Evolutionary conservation across 164 flowering plant genomes (phyloP).

Genomic region (Platanus orientalis): DNA sequence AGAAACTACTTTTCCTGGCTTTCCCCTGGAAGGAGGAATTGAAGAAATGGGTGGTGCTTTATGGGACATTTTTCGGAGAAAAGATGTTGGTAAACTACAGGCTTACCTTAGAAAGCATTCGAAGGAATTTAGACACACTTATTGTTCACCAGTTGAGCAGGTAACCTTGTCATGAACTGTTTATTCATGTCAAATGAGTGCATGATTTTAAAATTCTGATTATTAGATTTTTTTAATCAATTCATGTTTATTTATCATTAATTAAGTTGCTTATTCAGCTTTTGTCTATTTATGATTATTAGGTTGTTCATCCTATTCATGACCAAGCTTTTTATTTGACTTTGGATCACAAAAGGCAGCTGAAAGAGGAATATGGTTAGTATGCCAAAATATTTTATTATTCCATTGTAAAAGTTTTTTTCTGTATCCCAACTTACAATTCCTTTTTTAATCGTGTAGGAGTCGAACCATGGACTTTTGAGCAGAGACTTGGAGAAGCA

Average conservation of each 20-base stretch:
- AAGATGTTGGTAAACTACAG: conserved; percentile 50
- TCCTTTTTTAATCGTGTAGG: conserved; percentile 18
- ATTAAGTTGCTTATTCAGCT: not conserved
- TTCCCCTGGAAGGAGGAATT: conserved; percentile 7
- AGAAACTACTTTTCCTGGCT: conserved; percentile 5
- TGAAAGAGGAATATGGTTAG: conserved; percentile 45
- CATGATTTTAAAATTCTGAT: not conserved
- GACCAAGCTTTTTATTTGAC: conserved; percentile 45
- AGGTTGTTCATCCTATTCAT: conserved; percentile 54
- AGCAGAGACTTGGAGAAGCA: conserved; percentile 49
- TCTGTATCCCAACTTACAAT: too few species aligned
- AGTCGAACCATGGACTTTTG: conserved; percentile 56
- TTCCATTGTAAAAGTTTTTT: too few species aligned
- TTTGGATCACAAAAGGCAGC: conserved; percentile 39
- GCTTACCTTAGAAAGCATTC: conserved; percentile 23
- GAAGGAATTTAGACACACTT: conserved; percentile 22
- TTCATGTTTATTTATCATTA: too few species aligned
- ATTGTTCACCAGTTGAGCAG: conserved; percentile 23
- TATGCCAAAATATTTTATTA: not conserved
- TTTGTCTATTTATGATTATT: not conserved
- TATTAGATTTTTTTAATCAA: not conserved
- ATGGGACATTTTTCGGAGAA: conserved; percentile 74
- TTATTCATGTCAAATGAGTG: not conserved
- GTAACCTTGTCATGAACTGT: conserved; percentile 7
- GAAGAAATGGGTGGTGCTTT: conserved; percentile 49